Conservation (phyloP, 495 filamentous ascomycete species). For the Lepidopterella palustris region DNA sequence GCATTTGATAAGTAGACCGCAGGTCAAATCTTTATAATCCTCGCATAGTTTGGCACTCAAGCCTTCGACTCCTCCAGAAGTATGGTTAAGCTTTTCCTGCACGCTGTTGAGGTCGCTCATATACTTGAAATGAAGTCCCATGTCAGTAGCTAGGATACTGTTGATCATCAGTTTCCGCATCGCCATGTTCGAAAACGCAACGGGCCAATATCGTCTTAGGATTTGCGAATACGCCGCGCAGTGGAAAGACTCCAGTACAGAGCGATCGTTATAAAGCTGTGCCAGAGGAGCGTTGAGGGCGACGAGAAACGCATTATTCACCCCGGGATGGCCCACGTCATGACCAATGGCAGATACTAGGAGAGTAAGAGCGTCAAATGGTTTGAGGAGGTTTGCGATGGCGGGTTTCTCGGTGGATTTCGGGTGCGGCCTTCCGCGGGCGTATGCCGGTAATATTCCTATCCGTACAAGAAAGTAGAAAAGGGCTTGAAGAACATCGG, state of each 20-base stretch:
- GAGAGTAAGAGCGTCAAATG: slow-evolving; percentile 82
- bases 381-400: slow-evolving; percentile 63
- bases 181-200: slow-evolving; percentile 62
- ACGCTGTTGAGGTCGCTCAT: slow-evolving; percentile 76
- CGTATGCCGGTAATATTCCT: slow-evolving; percentile 66
- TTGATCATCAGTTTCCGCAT: slow-evolving; percentile 90
- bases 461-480: slow-evolving; percentile 88
- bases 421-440: slow-evolving; percentile 28
- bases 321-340: slow-evolving; percentile 94
- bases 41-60: slow-evolving; percentile 67
- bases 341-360: slow-evolving; percentile 93
- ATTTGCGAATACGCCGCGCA: slow-evolving; percentile 97
- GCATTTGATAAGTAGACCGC: slow-evolving; percentile 91
- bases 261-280: slow-evolving; percentile 97
- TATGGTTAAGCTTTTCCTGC: slow-evolving; percentile 65
- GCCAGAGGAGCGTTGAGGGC: slow-evolving; percentile 89
- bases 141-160: slow-evolving; percentile 92
- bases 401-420: slow-evolving; percentile 42
- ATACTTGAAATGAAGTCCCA: slow-evolving; percentile 93
- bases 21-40: slow-evolving; percentile 69
- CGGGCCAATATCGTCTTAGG: slow-evolving; percentile 84
- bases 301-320: slow-evolving; percentile 94
- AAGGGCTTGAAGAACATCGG: slow-evolving; percentile 89
- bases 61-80: slow-evolving; percentile 49
- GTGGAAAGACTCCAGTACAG: slow-evolving; percentile 94